Evolutionary conservation across 345 rosid genomes (phyloP), one percentile per base, ranked within the genome.

Genomic region (Clarkia xantiana): DNA sequence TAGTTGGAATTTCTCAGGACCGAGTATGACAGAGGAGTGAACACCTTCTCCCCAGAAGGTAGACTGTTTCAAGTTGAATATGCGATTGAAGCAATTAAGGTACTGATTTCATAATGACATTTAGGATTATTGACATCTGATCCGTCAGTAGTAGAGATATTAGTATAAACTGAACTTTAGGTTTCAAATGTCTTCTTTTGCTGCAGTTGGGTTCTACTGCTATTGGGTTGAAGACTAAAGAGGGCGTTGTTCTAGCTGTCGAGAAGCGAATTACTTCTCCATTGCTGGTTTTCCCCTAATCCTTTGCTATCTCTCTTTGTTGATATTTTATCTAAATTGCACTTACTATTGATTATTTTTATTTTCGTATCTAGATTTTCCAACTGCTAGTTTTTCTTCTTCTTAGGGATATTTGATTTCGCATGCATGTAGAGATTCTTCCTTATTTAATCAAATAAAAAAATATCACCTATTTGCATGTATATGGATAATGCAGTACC

Each of bases 1-100:
- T 1, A n/a, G 5, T 47, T 46, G 13, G 16, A 42, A 1, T 34
- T 22, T 63, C 13, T 49, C 59, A 91, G 98, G 83, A 91, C 94
- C 12, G 98, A 91, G 89, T 91, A 91, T 65, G 98, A 91, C 57
- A 76, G 98, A 71, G 96, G 98, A 59, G 98, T 91, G 38, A 91
- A 91, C 80, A 91, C 98, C 47, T 91, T 91, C 63, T 91, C 98
- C 57, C 96, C 98, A 0, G 96, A 91, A 69, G 98, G 98, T 12
- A 63, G 98, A 60, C 67, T 91, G 45, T 86, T 91, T 68, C 98
- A 91, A 62, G 98, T 91, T 9, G 98, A 91, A 58, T 91, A 91
- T 67, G 98, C 98, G 22, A 86, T 91, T 61, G 96, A 91, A 73
- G 96, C 98, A 56, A 86, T 91, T 71, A 91, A 86, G 94, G 98